Conservation (phyloP, 371 early-diverging fungal genomes). For the Nosema muscidifuracis region DNA sequence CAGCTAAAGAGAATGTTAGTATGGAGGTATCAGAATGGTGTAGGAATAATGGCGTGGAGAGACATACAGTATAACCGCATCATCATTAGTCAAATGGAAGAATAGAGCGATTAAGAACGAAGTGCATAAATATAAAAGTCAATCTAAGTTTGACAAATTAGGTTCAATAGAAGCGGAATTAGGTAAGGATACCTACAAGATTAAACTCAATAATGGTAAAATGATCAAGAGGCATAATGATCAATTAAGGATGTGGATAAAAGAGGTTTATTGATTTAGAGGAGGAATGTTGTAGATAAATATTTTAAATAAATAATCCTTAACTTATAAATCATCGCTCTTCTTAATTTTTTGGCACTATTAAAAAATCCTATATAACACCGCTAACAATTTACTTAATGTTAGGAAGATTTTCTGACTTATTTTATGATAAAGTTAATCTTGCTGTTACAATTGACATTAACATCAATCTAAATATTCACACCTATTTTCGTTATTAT, state of each 20-base stretch:
- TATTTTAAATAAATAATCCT: too few relatives aligned
- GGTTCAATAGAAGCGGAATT: not conserved
- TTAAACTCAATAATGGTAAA: not conserved
- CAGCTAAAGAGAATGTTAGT: not conserved
- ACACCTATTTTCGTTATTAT: too few relatives aligned
- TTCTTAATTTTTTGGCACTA: too few relatives aligned
- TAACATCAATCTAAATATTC: too few relatives aligned
- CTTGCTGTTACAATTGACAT: too few relatives aligned
- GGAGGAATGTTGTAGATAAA: too few relatives aligned
- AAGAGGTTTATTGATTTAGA: too few relatives aligned
- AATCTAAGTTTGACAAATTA: not conserved
- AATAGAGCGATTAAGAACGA: not conserved
- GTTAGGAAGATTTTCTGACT: too few relatives aligned
- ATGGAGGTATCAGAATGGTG: not conserved
- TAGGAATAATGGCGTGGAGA: not conserved
- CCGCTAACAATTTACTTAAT: too few relatives aligned
- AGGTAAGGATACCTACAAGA: not conserved
- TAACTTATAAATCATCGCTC: too few relatives aligned
- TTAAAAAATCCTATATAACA: too few relatives aligned
- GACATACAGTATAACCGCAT: not conserved
- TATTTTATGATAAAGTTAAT: too few relatives aligned
- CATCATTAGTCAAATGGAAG: not conserved
- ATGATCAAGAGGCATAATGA: not conserved
- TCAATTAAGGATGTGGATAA: not conserved
- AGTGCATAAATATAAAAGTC: conserved; percentile 11